Evolutionary conservation across 352 stramenopile species (phyloP).

Genomic region (Phytopythium litorale): DNA sequence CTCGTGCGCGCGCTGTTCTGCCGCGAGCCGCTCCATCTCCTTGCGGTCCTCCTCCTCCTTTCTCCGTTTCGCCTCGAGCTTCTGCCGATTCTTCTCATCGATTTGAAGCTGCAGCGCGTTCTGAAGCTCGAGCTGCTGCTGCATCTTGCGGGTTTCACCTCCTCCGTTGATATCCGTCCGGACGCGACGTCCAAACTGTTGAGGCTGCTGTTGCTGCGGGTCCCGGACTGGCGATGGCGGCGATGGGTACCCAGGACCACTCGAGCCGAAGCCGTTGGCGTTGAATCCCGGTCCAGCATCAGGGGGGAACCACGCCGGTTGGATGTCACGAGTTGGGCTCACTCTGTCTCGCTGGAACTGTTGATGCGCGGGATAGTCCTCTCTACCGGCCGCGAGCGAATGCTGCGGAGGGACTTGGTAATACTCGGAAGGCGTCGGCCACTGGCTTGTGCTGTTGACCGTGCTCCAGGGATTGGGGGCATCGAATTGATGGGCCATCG

Average conservation of each 20-base stretch:
- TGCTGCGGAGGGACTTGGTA: background rate
- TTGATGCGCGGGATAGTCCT: background rate
- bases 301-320: background rate
- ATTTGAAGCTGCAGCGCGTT: conserved; percentile 47
- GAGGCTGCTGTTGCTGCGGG: conserved; percentile 1
- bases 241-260: background rate
- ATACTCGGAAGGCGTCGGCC: conserved; percentile 5
- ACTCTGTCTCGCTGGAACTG: background rate
- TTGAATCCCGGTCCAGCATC: background rate
- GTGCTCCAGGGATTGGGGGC: background rate
- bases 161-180: conserved; percentile 22
- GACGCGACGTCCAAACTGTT: conserved; percentile 17
- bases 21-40: conserved; percentile 48
- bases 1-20: conserved; percentile 37
- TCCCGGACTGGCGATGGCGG: background rate
- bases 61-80: conserved; percentile 44
- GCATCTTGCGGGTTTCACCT: conserved; percentile 25
- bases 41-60: conserved; percentile 58
- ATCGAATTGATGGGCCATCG: background rate
- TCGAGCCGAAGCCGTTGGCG: background rate
- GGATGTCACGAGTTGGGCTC: background rate
- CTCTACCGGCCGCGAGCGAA: background rate
- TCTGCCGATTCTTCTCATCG: conserved; percentile 60
- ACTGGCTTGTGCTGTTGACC: background rate
- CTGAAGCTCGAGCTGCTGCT: conserved; percentile 49